Evolutionary conservation across 129 eudicot species (phyloP).

Genomic region (Solidago caesia): DNA sequence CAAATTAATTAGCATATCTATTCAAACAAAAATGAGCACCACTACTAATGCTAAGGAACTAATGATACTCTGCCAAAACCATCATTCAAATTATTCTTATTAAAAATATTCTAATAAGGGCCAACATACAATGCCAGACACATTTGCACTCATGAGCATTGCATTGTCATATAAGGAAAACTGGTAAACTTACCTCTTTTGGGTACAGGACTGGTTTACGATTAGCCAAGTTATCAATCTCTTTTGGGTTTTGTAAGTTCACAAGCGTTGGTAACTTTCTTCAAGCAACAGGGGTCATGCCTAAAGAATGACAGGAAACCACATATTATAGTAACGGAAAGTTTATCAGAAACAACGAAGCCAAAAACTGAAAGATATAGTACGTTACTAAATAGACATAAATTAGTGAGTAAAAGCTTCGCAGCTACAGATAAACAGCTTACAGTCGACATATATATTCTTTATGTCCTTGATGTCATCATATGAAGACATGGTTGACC

Average conservation of each 20-base stretch:
- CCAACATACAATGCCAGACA: background rate
- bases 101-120: background rate
- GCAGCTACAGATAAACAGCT: too few species aligned
- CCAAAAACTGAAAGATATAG: conserved; percentile 1
- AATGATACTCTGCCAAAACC: conserved; percentile 66
- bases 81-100: background rate
- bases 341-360: conserved; percentile 13
- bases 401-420: conserved; percentile 6
- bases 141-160: background rate
- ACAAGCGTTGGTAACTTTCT: conserved; percentile 38
- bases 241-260: conserved; percentile 42
- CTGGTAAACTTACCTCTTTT: conserved; percentile 17
- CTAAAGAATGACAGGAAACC: conserved; percentile 53
- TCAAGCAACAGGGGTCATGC: conserved; percentile 57
- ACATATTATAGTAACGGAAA: conserved; percentile 16
- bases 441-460: conserved; percentile 90
- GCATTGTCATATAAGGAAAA: too few species aligned
- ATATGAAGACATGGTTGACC: conserved; percentile 60
- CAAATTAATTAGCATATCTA: too few species aligned
- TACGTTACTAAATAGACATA: background rate
- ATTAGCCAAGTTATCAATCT: conserved; percentile 27
- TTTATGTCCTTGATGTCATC: conserved; percentile 73
- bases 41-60: conserved; percentile 96
- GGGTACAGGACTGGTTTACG: conserved; percentile 49
- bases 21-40: too few species aligned